phyloP scores from a whole-genome alignment of 805 yeast species.

The Candida bentonensis region DNA sequence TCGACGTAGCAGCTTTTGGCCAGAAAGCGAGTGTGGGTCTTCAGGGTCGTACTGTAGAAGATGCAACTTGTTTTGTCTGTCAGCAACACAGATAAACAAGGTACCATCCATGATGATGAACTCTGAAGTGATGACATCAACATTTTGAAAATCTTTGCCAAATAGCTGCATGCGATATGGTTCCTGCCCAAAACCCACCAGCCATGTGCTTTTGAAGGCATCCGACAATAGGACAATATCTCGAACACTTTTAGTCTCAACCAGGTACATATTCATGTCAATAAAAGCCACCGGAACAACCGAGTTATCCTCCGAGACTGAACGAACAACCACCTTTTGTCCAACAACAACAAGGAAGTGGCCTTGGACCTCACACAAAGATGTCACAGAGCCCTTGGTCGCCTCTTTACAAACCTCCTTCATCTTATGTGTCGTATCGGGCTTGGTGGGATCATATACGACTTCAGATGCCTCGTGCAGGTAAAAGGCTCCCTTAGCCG shows the following conservation, averaged over 20 bases:
- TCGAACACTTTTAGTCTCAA: conserved; percentile 71
- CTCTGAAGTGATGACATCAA: conserved; percentile 61
- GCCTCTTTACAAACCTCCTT: conserved; percentile 61
- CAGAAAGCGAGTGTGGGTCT: conserved; percentile 68
- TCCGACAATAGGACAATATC: conserved; percentile 76
- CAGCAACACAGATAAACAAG: conserved; percentile 52
- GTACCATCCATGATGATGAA: conserved; percentile 61
- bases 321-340: conserved; percentile 65
- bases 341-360: conserved; percentile 77
- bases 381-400: conserved; percentile 71
- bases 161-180: conserved; percentile 75
- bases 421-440: conserved; percentile 68
- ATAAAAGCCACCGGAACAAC: conserved; percentile 89
- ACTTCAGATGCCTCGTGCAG: conserved; percentile 65
- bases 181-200: conserved; percentile 87
- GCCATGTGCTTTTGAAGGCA: conserved; percentile 56
- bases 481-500: conserved; percentile 65
- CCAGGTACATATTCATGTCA: conserved; percentile 68
- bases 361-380: conserved; percentile 69
- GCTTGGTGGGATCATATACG: conserved; percentile 78
- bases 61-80: conserved; percentile 52
- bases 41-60: conserved; percentile 83
- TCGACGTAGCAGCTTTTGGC: conserved; percentile 57
- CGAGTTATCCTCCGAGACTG: conserved; percentile 69
- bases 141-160: conserved; percentile 55